Evolutionary conservation across 176 grass and related monocot genomes (phyloP).

Genomic region (Oryza nivara): DNA sequence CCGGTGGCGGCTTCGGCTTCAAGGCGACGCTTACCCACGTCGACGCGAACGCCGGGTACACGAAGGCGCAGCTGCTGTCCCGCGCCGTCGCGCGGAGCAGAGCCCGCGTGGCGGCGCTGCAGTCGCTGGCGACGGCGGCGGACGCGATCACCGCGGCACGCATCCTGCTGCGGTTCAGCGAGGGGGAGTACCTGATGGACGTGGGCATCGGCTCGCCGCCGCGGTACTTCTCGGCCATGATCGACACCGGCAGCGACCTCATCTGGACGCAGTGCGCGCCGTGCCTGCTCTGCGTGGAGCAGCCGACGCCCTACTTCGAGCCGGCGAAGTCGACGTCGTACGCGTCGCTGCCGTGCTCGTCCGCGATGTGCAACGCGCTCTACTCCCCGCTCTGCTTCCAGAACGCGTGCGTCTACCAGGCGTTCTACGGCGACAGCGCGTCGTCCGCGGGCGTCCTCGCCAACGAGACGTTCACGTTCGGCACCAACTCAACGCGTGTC

Average conservation of each 20-base stretch:
- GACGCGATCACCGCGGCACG: constrained; percentile 38
- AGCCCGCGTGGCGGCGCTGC: constrained; percentile 42
- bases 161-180: constrained; percentile 52
- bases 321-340: constrained; percentile 47
- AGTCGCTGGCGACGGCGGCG: constrained; percentile 47
- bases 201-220: constrained; percentile 74
- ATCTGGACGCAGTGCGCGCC: constrained; percentile 79
- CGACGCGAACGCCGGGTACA: constrained; percentile 44
- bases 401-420: constrained; percentile 67
- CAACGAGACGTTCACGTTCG: constrained; percentile 83
- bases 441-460: constrained; percentile 64
- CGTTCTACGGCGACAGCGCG: constrained; percentile 67
- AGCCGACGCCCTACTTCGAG: constrained; percentile 61
- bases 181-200: constrained; percentile 76
- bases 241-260: constrained; percentile 62
- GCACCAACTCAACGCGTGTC: constrained; percentile 45
- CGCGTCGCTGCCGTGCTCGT: constrained; percentile 40
- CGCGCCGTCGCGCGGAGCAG: constrained; percentile 62
- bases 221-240: constrained; percentile 55
- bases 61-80: constrained; percentile 43
- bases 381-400: constrained; percentile 55
- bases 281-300: constrained; percentile 67
- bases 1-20: constrained; percentile 39
- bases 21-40: constrained; percentile 54
- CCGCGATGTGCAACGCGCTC: constrained; percentile 53